Base-by-base conservation (phyloP, 305 asterid genomes). In the Withania somnifera region DNA sequence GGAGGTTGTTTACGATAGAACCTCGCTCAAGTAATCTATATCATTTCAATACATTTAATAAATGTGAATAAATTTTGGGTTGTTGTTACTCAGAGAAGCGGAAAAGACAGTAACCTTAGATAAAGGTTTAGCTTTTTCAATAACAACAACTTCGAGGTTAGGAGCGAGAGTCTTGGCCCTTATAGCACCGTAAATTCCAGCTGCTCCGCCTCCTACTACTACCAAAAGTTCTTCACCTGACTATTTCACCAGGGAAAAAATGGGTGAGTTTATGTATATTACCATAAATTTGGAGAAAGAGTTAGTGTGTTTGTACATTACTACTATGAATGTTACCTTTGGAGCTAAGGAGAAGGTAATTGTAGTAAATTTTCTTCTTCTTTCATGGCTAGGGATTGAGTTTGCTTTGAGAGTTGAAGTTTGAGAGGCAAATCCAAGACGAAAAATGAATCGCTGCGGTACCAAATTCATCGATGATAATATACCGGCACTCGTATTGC, bases 171-270 rank as follows among this genome's bases (percentile, higher is more conserved):
- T 92, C 83, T 94, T 95, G 82, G 99, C 98, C 89, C 92, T 88
- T 84, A 95, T 95, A 38, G 98, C 99, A 77, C 98, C 99, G 83
- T 88, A 95, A 6, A 93, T 88, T 78, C 99, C 99, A 79, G 98
- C 98, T 30, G 99, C 98, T 84, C 99, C 99, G 67, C 93, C 97
- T 1, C 99, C 99, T 1, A 95, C 97, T 11, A 94, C 97, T 84
- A 94, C 85, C 83, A 95, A 82, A 17, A 90, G 85, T 86, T 90
- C 96, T 83, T 91, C 94, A 83, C 87, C 89, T 19, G 89, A 61
- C 97, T 91, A 79, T 81, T 61, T 84, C 80, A 42, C 52, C 57
- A 84, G 79, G 69, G 63, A 78, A 66, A 17, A 60, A 69, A 10
- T 47, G 51, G 20, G 51, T 60, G 56, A 26, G 13, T 45, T 42